Evolutionary conservation across 2,329 filamentous ascomycete species (phyloP).

Genomic region (Aureobasidium melanogenum): DNA sequence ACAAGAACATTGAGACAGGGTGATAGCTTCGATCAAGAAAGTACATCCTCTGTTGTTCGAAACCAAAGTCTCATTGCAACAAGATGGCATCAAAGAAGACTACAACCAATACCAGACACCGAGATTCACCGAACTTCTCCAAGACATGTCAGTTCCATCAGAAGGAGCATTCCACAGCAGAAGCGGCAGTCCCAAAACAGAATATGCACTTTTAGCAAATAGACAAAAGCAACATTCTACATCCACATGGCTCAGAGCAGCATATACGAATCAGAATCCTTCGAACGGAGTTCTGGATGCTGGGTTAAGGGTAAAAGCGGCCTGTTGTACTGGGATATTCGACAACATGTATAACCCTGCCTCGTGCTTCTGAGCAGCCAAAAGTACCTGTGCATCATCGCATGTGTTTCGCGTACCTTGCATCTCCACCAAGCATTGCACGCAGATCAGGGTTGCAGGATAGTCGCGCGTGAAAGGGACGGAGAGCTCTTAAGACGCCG

Average conservation of each 20-base stretch:
- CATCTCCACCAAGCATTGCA: background rate
- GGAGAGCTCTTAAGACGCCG: no score
- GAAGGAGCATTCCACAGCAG: no score
- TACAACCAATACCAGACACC: background rate
- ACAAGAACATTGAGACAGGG: background rate
- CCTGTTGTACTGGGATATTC: background rate
- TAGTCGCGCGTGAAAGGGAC: background rate
- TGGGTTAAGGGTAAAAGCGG: background rate
- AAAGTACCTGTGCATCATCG: background rate
- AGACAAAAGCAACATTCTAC: no score
- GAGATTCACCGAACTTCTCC: no score
- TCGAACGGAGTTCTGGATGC: no score
- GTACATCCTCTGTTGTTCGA: no score
- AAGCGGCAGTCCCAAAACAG: no score
- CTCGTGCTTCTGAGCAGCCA: background rate
- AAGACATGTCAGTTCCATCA: no score
- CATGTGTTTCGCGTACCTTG: background rate
- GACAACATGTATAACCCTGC: background rate
- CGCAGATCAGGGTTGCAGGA: background rate
- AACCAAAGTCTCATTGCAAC: no score
- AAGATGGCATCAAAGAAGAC: background rate
- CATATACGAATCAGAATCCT: no score
- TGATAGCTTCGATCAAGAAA: background rate
- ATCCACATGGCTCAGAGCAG: no score
- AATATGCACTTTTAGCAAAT: no score